Conservation (phyloP, 192 early-diverging fungal species). For the Gryganskiella cystojenkinii region DNA sequence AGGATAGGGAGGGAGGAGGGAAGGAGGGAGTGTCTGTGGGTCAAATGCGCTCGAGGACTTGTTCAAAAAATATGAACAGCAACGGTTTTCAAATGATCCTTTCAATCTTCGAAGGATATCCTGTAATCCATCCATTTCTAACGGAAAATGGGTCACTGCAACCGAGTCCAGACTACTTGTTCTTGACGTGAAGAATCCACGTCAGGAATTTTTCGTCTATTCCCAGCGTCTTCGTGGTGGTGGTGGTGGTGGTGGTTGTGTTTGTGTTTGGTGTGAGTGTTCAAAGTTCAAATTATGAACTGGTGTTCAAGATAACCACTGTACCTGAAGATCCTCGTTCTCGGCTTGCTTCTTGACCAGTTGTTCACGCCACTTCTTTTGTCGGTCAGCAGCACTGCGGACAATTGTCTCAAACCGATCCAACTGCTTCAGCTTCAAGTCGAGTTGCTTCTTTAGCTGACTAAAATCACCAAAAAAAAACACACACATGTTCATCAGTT, state of each 20-base stretch:
- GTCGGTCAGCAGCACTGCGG: slow-evolving; percentile 28
- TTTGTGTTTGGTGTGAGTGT: not conserved
- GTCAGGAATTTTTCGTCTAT: slow-evolving; percentile 3
- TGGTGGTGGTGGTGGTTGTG: slow-evolving; percentile 5
- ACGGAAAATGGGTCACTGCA: slow-evolving; percentile 43
- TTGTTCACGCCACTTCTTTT: slow-evolving; percentile 53
- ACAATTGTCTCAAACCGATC: slow-evolving; percentile 43
- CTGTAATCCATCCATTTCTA: slow-evolving; percentile 48
- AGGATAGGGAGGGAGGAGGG: not conserved
- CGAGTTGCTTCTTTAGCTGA: slow-evolving; percentile 47
- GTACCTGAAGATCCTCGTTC: slow-evolving; percentile 50
- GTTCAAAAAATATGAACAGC: slow-evolving; percentile 48
- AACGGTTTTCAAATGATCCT: slow-evolving; percentile 53
- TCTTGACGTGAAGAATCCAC: not conserved
- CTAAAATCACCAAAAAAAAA: slow-evolving; percentile 16
- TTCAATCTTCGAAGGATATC: slow-evolving; percentile 48
- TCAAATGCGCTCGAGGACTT: slow-evolving; percentile 53
- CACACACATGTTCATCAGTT: no score
- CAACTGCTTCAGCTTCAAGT: slow-evolving; percentile 46
- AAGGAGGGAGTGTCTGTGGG: slow-evolving; percentile 26
- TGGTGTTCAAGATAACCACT: no score
- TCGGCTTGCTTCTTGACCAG: slow-evolving; percentile 29
- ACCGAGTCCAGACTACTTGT: not conserved
- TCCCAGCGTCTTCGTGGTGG: slow-evolving; percentile 16
- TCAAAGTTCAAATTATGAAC: no score